Evolutionary conservation across 768 basidiomycete genomes (phyloP), one percentile per base, ranked within the genome.

Genomic region (Albatrellus ellisii): DNA sequence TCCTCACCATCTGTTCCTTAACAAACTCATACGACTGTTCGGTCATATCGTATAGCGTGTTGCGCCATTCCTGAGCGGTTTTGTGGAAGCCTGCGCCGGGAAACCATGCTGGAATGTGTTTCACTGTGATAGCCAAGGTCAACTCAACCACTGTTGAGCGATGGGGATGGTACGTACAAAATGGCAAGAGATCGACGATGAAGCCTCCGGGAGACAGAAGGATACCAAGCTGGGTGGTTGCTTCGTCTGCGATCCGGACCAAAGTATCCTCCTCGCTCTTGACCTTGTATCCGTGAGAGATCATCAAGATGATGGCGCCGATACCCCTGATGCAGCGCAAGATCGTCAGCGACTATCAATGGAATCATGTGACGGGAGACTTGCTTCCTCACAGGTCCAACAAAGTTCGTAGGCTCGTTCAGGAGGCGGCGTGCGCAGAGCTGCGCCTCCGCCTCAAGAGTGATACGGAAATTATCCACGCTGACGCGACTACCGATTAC

Each of bases 341-440:
- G n/a, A n/a, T n/a, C n/a, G n/a, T n/a, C n/a, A n/a, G n/a, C n/a
- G n/a, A n/a, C n/a, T n/a, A n/a, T n/a, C n/a, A n/a, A n/a, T n/a
- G n/a, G n/a, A n/a, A n/a, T n/a, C n/a, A n/a, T n/a, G n/a, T n/a
- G n/a, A n/a, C n/a, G n/a, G n/a, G n/a, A n/a, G n/a, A n/a, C 51
- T 22, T 21, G 52, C 51, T 48, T 46, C 27, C 51, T 45, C 27
- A 52, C 43, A 6, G 46, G 52, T 1, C 43, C 46, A 7, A 47
- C 33, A n/a, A 52, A 38, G 20, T 45, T 35, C 6, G 36, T n/a
- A 3, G 51, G 52, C 2, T 47, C 39, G 20, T 50, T 33, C 36
- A 54, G n/a, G 14, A 54, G 9, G 15, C 46, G 42, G 10, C 36
- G 46, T n/a, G 44, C 21, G 42, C 47, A 40, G 33, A 43, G 17